Base-by-base conservation (phyloP, 179 eudicot species). In the Silene coronaria region DNA sequence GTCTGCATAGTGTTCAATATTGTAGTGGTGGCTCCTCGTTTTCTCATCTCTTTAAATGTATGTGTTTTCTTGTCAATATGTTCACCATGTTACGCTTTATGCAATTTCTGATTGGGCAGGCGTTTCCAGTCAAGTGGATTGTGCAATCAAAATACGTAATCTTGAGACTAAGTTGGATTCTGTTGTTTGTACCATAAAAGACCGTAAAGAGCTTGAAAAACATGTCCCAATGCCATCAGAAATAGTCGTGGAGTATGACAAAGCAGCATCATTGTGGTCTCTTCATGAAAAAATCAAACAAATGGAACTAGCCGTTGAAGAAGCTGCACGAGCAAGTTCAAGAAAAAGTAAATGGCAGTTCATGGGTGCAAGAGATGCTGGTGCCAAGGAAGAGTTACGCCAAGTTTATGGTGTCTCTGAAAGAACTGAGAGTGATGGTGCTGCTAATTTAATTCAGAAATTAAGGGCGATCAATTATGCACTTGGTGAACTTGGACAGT, bases 301-400 rank as follows among this genome's bases (percentile, higher is more conserved):
- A 83, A 92, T 95, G 96, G 97, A 92, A 81, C 53, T 77, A 48
- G 85, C 89, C 23, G 97, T 92, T 68, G 99, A 95, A 87, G 90
- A 88, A 82, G 97, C 99, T 75, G 97, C 99, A 58, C 88, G 84
- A 62, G 89, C 96, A 79, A 95, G 97, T 82, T 87, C 90, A 45
- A 88, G 93, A 83, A 92, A 85, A 86, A 92, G 92, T 84, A 95
- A 95, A 80, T 95, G 99, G 97, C 99, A 95, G 80, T 95, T 95
- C 82, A 95, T 95, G 99, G 99, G 99, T 80, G 99, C 99, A 26
- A 88, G 99, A 80, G 99, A 95, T 88, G 99, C 99, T 66, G 99
- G 99, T 78, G 89, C 91, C 61, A 95, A 89, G 87, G 99, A 88
- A 80, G 95, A 92, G 86, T 84, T 95, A 57, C 93, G 97, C 27